Evolutionary conservation across 2,329 filamentous ascomycete genomes (phyloP), one percentile per base, ranked within the genome.

Genomic region (Trichoderma guizhouense): DNA sequence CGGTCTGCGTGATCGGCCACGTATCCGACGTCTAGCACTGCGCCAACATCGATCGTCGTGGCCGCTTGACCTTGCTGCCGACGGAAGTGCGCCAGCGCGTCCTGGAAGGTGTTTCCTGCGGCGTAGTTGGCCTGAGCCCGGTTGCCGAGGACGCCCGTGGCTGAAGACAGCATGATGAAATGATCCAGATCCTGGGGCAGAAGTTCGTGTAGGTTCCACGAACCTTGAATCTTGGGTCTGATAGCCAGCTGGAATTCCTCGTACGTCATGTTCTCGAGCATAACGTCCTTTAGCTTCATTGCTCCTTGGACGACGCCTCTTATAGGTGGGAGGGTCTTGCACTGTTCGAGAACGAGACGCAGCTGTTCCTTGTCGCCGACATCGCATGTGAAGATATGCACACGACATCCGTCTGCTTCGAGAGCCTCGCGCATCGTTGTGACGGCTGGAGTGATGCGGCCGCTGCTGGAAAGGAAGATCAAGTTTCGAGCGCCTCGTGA

Each of bases 101-200:
- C 77, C 12, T 80, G 78, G 75, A 78, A 82, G 0, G 77, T 73
- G 43, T 77, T 76, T 12, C 77, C 79, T 0, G 80, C 79, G 0
- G 80, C 74, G 72, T 86, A 86, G 73, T 83, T 84, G 58, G 78
- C 76, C 61, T 84, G 82, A 1, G 74, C 76, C 6, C 76, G 72
- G 21, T 78, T 77, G 0, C 81, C 82, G 5, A 80, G 66, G 7
- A 82, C 73, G 14, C 78, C 79, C 0, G 76, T 75, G 26, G 79
- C 71, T 9, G 82, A 84, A 7, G 80, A 80, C 1, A 80, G 73
- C 71, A 79, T 71, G 32, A 80, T 62, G 73, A 82, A 84, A 75
- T 84, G 83, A 71, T 81, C 79, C 7, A 82, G 12, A 32, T 39
- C 39, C 57, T 77, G 75, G 24, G 77, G 74, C 3, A 86, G 79